These are phyloP conservation scores for Ascoidea tarda DNA, from an alignment of 805 yeast species.

Conservation along the genomic window DNA sequence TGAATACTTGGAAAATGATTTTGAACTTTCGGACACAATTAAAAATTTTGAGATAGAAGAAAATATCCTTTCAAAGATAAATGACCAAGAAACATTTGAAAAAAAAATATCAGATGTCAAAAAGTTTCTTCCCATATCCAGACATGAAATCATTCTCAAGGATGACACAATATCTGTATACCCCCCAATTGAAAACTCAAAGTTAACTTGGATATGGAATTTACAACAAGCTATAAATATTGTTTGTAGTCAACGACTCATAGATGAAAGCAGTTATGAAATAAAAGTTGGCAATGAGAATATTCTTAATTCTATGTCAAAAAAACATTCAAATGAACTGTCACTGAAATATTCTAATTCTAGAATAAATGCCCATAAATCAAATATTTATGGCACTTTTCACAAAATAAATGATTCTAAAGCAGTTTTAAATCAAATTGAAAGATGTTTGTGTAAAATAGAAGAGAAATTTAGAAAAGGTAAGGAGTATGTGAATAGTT, in stretches of 20 bases:
- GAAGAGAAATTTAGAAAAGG: slow-evolving; percentile 21
- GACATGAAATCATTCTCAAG: slow-evolving; percentile 23
- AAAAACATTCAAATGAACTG: no score
- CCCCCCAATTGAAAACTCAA: slow-evolving; percentile 28
- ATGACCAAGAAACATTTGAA: not conserved
- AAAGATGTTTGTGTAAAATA: slow-evolving; percentile 15
- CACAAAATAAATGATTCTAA: not conserved
- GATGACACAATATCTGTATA: slow-evolving; percentile 22
- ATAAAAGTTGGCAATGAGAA: slow-evolving; percentile 1
- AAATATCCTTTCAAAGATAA: no score
- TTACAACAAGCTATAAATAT: slow-evolving; percentile 15
- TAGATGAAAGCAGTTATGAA: slow-evolving; percentile 15
- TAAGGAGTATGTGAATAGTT: slow-evolving; percentile 25
- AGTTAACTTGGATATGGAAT: slow-evolving; percentile 15
- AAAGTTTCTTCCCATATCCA: slow-evolving; percentile 4
- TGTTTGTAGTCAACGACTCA: slow-evolving; percentile 15
- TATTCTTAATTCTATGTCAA: slow-evolving; percentile 7
- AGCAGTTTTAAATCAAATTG: slow-evolving; percentile 9
- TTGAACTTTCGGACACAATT: not conserved
- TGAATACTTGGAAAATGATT: not conserved
- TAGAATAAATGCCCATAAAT: not conserved
- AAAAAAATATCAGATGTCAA: not conserved
- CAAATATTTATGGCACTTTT: not conserved
- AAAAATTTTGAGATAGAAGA: not conserved
- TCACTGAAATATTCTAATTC: slow-evolving; percentile 1